Conservation (phyloP, 73 alveolate species). For the Blepharisma stoltei region DNA sequence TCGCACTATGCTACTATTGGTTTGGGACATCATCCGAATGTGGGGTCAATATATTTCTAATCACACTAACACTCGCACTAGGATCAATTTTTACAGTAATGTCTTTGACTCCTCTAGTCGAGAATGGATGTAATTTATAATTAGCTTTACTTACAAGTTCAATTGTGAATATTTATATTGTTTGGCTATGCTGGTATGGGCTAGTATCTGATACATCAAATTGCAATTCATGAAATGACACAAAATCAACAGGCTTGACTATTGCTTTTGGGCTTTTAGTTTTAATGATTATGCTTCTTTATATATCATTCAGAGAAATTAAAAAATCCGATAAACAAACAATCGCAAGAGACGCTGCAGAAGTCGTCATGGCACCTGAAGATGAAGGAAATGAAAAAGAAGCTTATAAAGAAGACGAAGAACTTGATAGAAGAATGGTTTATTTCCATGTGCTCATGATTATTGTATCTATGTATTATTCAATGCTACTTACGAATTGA, state of each 20-base stretch:
- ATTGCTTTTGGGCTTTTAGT: not conserved
- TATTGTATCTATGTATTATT: constrained; percentile 59
- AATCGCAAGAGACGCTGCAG: not conserved
- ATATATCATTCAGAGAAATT: not conserved
- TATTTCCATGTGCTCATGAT: constrained; percentile 62
- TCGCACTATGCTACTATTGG: not conserved
- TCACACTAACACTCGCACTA: not conserved
- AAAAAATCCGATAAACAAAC: not conserved
- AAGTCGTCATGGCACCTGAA: not conserved
- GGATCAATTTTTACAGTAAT: not conserved
- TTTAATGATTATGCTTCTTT: not conserved
- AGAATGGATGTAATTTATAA: constrained; percentile 21
- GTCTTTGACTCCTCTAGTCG: not conserved
- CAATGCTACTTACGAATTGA: constrained; percentile 83
- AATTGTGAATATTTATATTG: not conserved
- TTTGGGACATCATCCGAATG: not conserved
- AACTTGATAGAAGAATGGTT: not conserved
- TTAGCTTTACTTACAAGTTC: constrained; percentile 24
- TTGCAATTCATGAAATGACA: not conserved
- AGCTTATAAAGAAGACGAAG: not conserved
- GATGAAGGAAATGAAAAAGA: not conserved
- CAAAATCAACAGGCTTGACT: not conserved
- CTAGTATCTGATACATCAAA: not conserved
- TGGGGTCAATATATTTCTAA: not conserved
- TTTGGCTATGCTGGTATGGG: constrained; percentile 21